phyloP scores from a whole-genome alignment of 192 early-diverging fungal species.

The Ramicandelaber brevisporus region DNA sequence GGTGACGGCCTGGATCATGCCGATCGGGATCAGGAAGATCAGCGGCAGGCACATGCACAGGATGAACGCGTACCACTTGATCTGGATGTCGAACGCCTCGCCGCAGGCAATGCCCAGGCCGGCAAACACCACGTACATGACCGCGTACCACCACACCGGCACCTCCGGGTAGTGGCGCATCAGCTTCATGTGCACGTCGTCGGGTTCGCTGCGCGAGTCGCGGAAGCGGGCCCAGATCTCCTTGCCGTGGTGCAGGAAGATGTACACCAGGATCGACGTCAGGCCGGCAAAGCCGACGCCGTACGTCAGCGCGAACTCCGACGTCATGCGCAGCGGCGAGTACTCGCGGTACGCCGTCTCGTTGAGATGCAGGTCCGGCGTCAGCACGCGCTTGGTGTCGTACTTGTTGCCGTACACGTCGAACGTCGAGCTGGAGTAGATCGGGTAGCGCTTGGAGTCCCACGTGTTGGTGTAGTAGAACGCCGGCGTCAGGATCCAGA shows the following conservation, averaged over 20 bases:
- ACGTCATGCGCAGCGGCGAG: constrained; percentile 37
- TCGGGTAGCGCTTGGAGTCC: constrained; percentile 25
- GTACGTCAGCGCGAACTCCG: constrained; percentile 42
- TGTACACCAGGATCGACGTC: constrained; percentile 41
- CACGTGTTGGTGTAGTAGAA: constrained; percentile 40
- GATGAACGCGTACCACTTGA: constrained; percentile 54
- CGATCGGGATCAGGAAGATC: constrained; percentile 52
- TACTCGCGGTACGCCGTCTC: constrained; percentile 26
- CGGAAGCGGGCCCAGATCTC: constrained; percentile 36
- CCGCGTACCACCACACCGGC: constrained; percentile 49
- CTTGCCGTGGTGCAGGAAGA: constrained; percentile 36
- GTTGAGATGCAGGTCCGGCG: constrained; percentile 22
- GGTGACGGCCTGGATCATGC: constrained; percentile 53
- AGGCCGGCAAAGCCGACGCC: constrained; percentile 42
- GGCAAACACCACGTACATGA: constrained; percentile 20
- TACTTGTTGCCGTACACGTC: constrained; percentile 26
- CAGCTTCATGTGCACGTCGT: constrained; percentile 47
- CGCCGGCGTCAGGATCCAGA: constrained; percentile 47
- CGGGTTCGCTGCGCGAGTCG: constrained; percentile 23
- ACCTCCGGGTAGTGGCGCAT: constrained; percentile 50
- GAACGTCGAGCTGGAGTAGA: constrained; percentile 33
- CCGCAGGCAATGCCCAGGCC: constrained; percentile 21
- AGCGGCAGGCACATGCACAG: constrained; percentile 26
- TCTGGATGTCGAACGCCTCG: constrained; percentile 21
- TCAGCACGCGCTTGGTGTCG: constrained; percentile 29